A percentile compares a stretch with the other conserved stretches of the same genome.
Evolutionary conservation across 805 yeast genomes (phyloP).

Genomic region (Myxozyma mucilagina): DNA sequence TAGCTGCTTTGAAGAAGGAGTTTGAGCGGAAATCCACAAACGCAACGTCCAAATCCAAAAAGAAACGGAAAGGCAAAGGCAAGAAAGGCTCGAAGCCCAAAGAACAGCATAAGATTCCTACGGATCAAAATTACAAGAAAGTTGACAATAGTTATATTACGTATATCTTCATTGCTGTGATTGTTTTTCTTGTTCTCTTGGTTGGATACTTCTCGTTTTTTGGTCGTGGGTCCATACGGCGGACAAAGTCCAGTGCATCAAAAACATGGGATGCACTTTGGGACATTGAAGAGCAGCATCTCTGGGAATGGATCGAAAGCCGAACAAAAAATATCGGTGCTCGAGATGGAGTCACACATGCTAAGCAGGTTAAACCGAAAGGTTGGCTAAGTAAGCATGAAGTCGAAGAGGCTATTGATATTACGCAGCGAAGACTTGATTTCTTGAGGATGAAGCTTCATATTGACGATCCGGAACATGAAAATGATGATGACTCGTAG

Average conservation of each 20-base stretch:
- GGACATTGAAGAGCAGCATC: slow-evolving; percentile 51
- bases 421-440: slow-evolving; percentile 48
- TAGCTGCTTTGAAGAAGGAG: slow-evolving; percentile 41
- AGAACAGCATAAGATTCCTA: not conserved
- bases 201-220: not conserved
- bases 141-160: slow-evolving; percentile 19
- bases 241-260: not conserved
- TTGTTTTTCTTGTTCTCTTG: not conserved
- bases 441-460: slow-evolving; percentile 15
- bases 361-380: not conserved
- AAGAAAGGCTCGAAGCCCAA: not conserved
- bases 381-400: slow-evolving; percentile 44
- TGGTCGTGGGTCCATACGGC: not conserved
- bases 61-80: slow-evolving; percentile 23
- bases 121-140: not conserved
- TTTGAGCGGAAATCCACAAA: slow-evolving; percentile 15
- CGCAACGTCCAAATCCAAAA: not conserved
- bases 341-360: slow-evolving; percentile 27
- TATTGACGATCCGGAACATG: not conserved
- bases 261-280: slow-evolving; percentile 13
- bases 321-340: slow-evolving; percentile 40
- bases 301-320: slow-evolving; percentile 74
- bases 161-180: slow-evolving; percentile 11
- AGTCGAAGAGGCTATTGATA: slow-evolving; percentile 48
- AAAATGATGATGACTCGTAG: not conserved